phyloP scores from a whole-genome alignment of 2,329 filamentous ascomycete species.

The Aspergillus piperis region DNA sequence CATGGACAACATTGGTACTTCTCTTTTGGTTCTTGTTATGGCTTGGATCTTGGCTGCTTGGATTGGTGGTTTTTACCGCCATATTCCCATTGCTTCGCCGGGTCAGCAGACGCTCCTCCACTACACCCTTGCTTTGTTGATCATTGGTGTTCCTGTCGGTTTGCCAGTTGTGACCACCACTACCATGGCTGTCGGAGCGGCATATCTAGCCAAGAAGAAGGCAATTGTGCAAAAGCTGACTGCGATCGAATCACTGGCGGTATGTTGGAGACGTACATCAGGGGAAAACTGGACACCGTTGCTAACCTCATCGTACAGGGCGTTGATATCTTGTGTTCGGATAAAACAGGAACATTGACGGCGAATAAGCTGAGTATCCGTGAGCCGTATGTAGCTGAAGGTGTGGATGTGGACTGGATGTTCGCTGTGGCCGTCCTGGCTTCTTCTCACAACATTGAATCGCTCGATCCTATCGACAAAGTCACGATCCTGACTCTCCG shows the following conservation, averaged over 20 bases:
- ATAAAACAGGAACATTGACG: constrained; percentile 76
- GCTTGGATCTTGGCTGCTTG: constrained; percentile 73
- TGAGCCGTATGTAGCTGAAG: constrained; percentile 74
- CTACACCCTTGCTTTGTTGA: constrained; percentile 69
- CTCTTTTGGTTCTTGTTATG: constrained; percentile 72
- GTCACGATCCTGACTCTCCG: constrained; percentile 74
- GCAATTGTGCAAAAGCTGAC: constrained; percentile 79
- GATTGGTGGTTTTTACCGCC: constrained; percentile 77
- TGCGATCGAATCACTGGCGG: constrained; percentile 73
- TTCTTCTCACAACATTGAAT: constrained; percentile 76
- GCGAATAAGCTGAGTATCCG: constrained; percentile 68
- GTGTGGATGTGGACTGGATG: constrained; percentile 79
- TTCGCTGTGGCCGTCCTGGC: constrained; percentile 76
- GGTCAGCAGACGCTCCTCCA: constrained; percentile 66
- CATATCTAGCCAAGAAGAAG: constrained; percentile 74
- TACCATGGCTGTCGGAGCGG: constrained; percentile 74
- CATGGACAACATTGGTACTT: constrained; percentile 77
- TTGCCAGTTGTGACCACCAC: constrained; percentile 77
- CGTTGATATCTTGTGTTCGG: constrained; percentile 77
- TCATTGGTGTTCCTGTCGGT: constrained; percentile 80
- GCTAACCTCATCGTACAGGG: constrained; percentile 40
- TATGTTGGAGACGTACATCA: constrained; percentile 28
- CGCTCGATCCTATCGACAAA: constrained; percentile 77
- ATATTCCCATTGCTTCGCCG: constrained; percentile 59
- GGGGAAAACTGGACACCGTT: constrained; percentile 5